Percentiles rank a stretch among this genome's conserved stretches.
phyloP scores from a whole-genome alignment of 345 rosid genomes.

The Euclidium syriacum region DNA sequence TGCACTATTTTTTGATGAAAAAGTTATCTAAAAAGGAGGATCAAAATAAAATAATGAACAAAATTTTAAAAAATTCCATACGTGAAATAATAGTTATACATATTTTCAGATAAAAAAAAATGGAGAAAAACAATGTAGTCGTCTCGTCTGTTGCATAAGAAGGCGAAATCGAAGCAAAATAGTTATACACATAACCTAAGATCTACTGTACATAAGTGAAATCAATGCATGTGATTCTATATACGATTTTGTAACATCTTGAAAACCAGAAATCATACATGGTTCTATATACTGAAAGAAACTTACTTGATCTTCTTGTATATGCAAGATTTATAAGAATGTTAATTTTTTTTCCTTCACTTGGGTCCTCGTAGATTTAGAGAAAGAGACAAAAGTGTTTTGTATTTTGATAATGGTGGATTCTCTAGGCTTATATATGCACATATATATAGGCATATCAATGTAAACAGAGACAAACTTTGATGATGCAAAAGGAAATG shows the following conservation, averaged over 20 bases:
- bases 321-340: constrained; percentile 1
- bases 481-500: constrained; percentile 26
- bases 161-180: neutral
- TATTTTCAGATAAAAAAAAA: neutral
- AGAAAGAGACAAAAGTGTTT: constrained; percentile 27
- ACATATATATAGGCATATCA: constrained; percentile 19
- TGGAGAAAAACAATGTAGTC: neutral
- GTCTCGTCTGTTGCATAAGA: neutral
- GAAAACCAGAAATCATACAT: neutral
- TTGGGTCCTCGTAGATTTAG: constrained; percentile 7
- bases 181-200: neutral
- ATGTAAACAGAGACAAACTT: constrained; percentile 31
- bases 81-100: constrained; percentile 1
- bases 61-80: neutral
- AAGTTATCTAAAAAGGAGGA: neutral
- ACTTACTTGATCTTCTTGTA: constrained; percentile 28
- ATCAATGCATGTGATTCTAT: neutral
- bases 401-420: constrained; percentile 16
- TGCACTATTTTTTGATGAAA: neutral
- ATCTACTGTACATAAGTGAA: neutral
- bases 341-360: neutral
- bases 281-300: neutral
- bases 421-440: constrained; percentile 26
- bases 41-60: neutral
- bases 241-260: neutral